Base-by-base conservation (phyloP, 2,329 filamentous ascomycete species). In the Cucurbitaria berberidis region DNA sequence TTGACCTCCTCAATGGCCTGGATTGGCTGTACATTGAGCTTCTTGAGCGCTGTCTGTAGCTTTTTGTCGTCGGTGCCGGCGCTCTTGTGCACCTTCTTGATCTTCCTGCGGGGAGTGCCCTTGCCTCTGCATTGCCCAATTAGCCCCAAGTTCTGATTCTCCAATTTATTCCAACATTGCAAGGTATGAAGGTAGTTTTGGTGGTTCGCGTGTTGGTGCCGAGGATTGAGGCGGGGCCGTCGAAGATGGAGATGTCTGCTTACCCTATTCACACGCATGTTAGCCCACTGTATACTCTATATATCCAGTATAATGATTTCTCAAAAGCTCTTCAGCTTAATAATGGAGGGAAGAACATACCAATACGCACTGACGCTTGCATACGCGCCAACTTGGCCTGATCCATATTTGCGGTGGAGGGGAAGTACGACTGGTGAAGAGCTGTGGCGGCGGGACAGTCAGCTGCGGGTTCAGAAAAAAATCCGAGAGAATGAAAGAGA, bases 1-100 rank as follows among this genome's bases (percentile, higher is more conserved):
- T 99, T 99, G 79, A 99, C 95, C 85, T 99, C 95, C 88, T 99
- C 95, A 74, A 99, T 99, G 67, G 90, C 91, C 84, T 96, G 93
- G 81, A 99, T 98, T 74, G 95, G 95, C 87, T 99, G 95, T 55
- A 96, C 93, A 82, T 98, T 98, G 80, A 99, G 88, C 89, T 99
- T 99, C 90, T 99, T 99, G 68, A 99, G 86, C 60, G 91, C 84
- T 60, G 89, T 87, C 84, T 99, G 95, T 64, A 99, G 91, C 88
- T 99, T 99, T 91, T 97, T 98, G 89, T 99, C 95, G 78, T 99
- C 95, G 80, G 90, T 91, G 77, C 89, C 91, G 67, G 90, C 90
- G 79, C 87, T 90, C 80, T 91, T 91, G 81, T 96, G 91, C 68
- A 93, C 90, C 82, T 96, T 96, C 91, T 98, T 99, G 80, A 95